These are phyloP conservation scores for Lyophyllum shimeji DNA, from an alignment of 768 basidiomycete species.

Conservation along the genomic window DNA sequence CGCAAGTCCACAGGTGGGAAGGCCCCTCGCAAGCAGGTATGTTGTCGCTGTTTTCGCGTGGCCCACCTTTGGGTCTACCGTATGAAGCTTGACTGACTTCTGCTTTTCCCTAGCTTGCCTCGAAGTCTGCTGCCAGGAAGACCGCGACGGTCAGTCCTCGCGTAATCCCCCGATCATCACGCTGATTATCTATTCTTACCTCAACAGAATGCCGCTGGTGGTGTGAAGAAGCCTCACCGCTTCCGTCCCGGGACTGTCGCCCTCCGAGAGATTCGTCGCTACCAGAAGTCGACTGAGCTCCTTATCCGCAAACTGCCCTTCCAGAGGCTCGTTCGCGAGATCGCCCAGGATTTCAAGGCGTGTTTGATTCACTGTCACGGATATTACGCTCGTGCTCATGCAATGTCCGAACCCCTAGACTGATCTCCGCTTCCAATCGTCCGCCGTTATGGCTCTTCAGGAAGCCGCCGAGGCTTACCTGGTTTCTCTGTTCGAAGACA, in stretches of 20 bases:
- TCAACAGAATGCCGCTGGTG: slow-evolving; percentile 13
- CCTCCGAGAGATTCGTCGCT: slow-evolving; percentile 79
- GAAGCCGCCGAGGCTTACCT: slow-evolving; percentile 23
- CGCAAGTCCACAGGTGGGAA: slow-evolving; percentile 20
- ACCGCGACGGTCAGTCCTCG: slow-evolving; percentile 9
- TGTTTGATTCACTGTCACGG: slow-evolving; percentile 12
- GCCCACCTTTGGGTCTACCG: background rate
- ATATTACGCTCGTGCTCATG: background rate
- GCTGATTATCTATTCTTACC: background rate
- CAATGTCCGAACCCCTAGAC: slow-evolving; percentile 9
- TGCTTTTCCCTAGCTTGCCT: slow-evolving; percentile 12
- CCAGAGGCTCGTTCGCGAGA: slow-evolving; percentile 78
- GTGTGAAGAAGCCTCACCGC: slow-evolving; percentile 44
- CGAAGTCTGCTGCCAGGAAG: slow-evolving; percentile 16
- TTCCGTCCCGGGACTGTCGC: slow-evolving; percentile 83
- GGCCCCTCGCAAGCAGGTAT: slow-evolving; percentile 19
- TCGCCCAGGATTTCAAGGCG: slow-evolving; percentile 72
- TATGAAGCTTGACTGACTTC: background rate
- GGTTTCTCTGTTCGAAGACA: slow-evolving; percentile 21
- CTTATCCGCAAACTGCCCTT: slow-evolving; percentile 85
- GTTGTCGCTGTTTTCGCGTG: background rate
- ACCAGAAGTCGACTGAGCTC: slow-evolving; percentile 84
- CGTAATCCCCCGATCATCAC: background rate
- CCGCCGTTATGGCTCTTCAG: slow-evolving; percentile 22
- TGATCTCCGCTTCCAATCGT: slow-evolving; percentile 23